Evolutionary conservation across 106 monocot genomes (phyloP).

Genomic region (Phalaenopsis equestris): DNA sequence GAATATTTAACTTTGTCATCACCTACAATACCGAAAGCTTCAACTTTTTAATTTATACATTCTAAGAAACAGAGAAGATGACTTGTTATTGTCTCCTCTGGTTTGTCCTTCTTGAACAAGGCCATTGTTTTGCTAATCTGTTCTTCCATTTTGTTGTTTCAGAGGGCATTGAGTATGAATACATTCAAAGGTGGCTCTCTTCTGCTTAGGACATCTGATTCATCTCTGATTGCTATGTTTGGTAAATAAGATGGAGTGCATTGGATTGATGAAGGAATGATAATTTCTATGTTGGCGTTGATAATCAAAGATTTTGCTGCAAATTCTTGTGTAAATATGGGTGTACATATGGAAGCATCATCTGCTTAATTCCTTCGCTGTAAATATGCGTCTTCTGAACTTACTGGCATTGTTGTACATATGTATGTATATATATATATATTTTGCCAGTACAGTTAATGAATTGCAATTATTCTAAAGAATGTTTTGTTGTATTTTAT

Average conservation of each 20-base stretch:
- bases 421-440: not conserved
- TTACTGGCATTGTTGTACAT: not conserved
- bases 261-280: not conserved
- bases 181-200: constrained; percentile 7
- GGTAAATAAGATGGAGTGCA: not conserved
- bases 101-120: no score
- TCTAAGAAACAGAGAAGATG: no score
- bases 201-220: constrained; percentile 2
- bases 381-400: not conserved
- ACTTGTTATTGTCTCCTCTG: not conserved
- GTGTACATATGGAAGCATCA: not conserved
- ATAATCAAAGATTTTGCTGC: not conserved
- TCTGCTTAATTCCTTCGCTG: not conserved
- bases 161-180: not conserved
- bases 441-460: not conserved
- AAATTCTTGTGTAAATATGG: constrained; percentile 5
- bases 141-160: not conserved
- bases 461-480: not conserved
- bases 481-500: not conserved
- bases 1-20: not conserved
- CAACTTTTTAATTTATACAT: no score
- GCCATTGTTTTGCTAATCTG: not conserved
- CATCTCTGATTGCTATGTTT: not conserved
- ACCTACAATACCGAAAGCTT: not conserved
- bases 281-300: not conserved